Evolutionary conservation across 257 asterid genomes (phyloP), one percentile per base, ranked within the genome.

Genomic region (Verbena officinalis): DNA sequence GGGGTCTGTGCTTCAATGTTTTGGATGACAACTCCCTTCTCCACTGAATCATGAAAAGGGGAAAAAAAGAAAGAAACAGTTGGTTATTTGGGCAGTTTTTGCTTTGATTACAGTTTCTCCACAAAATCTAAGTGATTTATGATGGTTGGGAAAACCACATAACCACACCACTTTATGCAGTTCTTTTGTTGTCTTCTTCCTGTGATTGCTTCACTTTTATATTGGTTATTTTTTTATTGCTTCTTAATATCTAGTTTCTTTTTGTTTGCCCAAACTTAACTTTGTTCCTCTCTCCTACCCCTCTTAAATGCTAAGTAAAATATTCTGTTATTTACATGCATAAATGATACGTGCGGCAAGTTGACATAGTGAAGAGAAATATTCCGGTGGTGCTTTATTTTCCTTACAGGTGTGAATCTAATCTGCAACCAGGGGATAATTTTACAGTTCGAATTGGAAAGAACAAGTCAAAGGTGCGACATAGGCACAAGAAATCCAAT

Each of bases 401-500:
- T 66, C 68, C 58, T n/a, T 15, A 24, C 85, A 89, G 96, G 72
- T 87, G 97, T 45, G 89, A 84, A 75, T 74, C 96, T 34, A 67
- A 85, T 66, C 85, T 92, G 62, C 80, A 84, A 70, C 86, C 94
- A 6, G 94, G 96, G 53, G 55, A 65, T 38, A 92, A 87, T 9
- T 85, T 88, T 65, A 78, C 85, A 0, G 69, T 83, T 31, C 79
- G 95, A 15, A 77, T 89, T 17, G 85, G 78, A 77, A 85, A 76
- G 71, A 77, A 71, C 66, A 74, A 66, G 71, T 16, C 81, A 24
- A 83, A 77, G 66, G 31, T 5, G 22, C 68, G 52, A 5, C 73
- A 39, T 17, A 76, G 69, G 27, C 58, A 57, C 68, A 88, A 79
- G 71, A 84, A 73, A 57, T 46, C 74, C 0, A 75, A 59, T 43